Conservation (phyloP, 2,329 filamentous ascomycete species). For the Plectosphaerella plurivora region DNA sequence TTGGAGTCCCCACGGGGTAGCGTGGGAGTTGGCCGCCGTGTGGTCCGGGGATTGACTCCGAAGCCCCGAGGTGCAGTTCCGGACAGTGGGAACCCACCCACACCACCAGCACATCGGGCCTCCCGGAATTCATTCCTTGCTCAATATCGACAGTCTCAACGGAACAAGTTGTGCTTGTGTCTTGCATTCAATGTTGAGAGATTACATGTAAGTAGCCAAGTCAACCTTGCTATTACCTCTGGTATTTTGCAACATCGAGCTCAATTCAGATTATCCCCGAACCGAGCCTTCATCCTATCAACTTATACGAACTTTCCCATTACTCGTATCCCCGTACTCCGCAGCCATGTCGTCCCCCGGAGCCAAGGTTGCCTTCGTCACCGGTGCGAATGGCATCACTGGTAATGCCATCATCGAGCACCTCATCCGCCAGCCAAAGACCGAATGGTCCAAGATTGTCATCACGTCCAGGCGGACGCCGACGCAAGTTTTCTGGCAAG, state of each 20-base stretch:
- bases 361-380: conserved; percentile 11
- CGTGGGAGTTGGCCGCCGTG: too few species aligned
- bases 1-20: too few species aligned
- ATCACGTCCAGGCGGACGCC: conserved; percentile 8
- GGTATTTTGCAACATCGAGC: too few species aligned
- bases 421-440: conserved; percentile 13
- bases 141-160: too few species aligned
- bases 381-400: conserved; percentile 23
- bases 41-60: not conserved
- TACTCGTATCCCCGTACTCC: not conserved
- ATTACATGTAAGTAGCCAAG: too few species aligned
- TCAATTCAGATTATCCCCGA: too few species aligned
- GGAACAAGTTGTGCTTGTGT: too few species aligned
- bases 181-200: too few species aligned
- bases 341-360: not conserved
- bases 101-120: too few species aligned
- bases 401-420: conserved; percentile 27
- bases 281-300: too few species aligned
- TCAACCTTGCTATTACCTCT: too few species aligned
- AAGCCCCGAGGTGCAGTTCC: not conserved
- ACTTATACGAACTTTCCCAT: not conserved
- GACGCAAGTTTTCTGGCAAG: conserved; percentile 7
- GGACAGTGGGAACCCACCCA: too few species aligned
- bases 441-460: conserved; percentile 10
- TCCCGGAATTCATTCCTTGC: not conserved